Evolutionary conservation across 148 eudicot genomes (phyloP), one percentile per base, ranked within the genome.

Genomic region (Heliosperma pusillum): DNA sequence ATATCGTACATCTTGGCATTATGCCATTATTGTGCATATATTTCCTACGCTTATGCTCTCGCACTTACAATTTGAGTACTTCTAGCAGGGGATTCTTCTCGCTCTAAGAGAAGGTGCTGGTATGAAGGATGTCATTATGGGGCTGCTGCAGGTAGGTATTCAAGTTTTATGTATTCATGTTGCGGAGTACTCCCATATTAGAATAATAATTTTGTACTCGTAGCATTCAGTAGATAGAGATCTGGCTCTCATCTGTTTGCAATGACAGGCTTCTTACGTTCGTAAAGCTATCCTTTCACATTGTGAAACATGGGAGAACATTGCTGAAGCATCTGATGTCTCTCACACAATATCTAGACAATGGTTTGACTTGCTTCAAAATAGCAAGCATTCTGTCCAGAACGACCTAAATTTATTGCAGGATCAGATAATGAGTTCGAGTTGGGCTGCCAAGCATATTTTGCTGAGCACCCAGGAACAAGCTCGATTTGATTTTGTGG

Each of bases 71-170:
- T 47, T 21, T 67, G 36, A 73, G 44, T 74, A 19, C 36, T 62
- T 24, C 44, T 82, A 80, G 92, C 78, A 72, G 74, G 89, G 90
- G 47, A 89, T 94, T 77, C 83, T 90, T 70, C 80, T 94, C 68
- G 89, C 86, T 79, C 21, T 94, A 29, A 88, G 98, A 74, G 97
- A 94, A 85, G 96, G 89, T 29, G 88, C 96, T 20, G 75, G 83
- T 61, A 86, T 90, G 50, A 52, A 71, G 33, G 96, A 91, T 70
- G 76, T 87, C 21, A 80, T 88, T 66, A 81, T 61, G 88, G 96
- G 93, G 71, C 77, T 94, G 64, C 81, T 94, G 85, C 97, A 94
- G 93, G 98, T 91, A 76, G 27, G 26, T 59, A 55, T 45, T 70
- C 20, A 42, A 69, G 20, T 36, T 65, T 7, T 53, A 9, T 59